Evolutionary conservation across 441 rosid species (phyloP), one percentile per base, ranked within the genome.

Genomic region (Macaranga tanarius): DNA sequence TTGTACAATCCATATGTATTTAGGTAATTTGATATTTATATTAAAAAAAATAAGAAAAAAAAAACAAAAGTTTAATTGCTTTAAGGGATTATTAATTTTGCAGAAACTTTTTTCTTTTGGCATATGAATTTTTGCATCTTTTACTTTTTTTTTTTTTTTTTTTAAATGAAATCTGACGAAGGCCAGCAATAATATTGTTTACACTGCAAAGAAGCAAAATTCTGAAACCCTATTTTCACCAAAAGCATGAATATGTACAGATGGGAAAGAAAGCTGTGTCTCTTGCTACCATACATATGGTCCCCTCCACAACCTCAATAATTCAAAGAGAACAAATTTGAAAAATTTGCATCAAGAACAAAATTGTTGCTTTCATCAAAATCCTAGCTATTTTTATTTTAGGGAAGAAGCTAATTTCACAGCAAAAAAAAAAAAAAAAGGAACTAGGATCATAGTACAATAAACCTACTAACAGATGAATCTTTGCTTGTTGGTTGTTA

Each of bases 261-360:
- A 65, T 25, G 19, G 47, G 22, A 54, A 55, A 11, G 10, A 25
- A 54, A 26, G 70, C 31, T 44, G 20, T 22, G 8, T 55, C 7
- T 22, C 42, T 26, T 31, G 59, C 67, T 31, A 59, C 67, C 17
- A n/a, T 12, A 6, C 7, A 10, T 23, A 64, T 22, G 69, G 75
- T 62, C 75, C 68, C 59, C 52, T 44, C 74, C 56, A 38, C 40
- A 40, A 38, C 71, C 48, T 20, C 54, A 72, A 72, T 51, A 34
- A 51, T 72, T 62, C 26, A 48, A 31, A 54, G 25, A 26, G 0
- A 10, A 26, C 25, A 26, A 31, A 56, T 42, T 56, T 26, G 20
- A 10, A 42, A 42, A 42, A 34, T 38, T 65, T 8, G 54, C 25
- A 17, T 2, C 25, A 26, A 16, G 23, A 11, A 11, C 23, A 50